phyloP scores from a whole-genome alignment of 2,329 filamentous ascomycete species.

The Fonsecaea pugnacius region DNA sequence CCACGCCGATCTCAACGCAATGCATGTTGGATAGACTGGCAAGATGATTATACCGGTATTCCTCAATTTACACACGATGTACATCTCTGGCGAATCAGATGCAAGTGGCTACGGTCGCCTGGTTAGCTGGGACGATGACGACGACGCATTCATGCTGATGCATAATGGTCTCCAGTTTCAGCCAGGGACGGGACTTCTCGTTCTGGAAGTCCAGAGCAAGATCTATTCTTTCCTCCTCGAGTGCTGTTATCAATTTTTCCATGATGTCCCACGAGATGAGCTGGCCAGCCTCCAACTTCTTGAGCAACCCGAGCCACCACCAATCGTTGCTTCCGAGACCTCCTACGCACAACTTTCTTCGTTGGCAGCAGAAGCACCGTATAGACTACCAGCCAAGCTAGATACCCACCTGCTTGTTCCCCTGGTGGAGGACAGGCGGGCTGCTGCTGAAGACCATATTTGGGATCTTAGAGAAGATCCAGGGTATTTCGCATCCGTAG shows the following conservation, averaged over 20 bases:
- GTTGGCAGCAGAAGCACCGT: constrained; percentile 58
- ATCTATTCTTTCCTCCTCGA: constrained; percentile 56
- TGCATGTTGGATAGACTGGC: constrained; percentile 40
- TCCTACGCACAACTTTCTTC: constrained; percentile 48
- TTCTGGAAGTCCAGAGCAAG: constrained; percentile 58
- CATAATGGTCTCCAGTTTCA: constrained; percentile 48
- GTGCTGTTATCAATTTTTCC: constrained; percentile 56
- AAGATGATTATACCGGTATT: constrained; percentile 38
- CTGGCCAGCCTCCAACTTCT: constrained; percentile 42
- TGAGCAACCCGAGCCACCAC: constrained; percentile 46
- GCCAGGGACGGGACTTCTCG: constrained; percentile 54
- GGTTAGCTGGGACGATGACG: constrained; percentile 28
- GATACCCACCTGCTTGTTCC: constrained; percentile 53
- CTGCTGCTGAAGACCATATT: constrained; percentile 58
- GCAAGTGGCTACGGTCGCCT: constrained; percentile 46
- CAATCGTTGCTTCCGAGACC: constrained; percentile 39
- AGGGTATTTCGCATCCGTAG: constrained; percentile 55
- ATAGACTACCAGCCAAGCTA: constrained; percentile 53
- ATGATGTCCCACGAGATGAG: constrained; percentile 50
- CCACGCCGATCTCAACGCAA: constrained; percentile 48
- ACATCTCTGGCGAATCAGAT: constrained; percentile 41
- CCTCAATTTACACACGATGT: constrained; percentile 44
- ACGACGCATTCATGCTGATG: constrained; percentile 42
- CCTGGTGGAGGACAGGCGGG: constrained; percentile 50
- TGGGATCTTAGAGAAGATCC: constrained; percentile 64